Base-by-base conservation (phyloP, 2,329 filamentous ascomycete genomes). In the Byssochlamys sp. region DNA sequence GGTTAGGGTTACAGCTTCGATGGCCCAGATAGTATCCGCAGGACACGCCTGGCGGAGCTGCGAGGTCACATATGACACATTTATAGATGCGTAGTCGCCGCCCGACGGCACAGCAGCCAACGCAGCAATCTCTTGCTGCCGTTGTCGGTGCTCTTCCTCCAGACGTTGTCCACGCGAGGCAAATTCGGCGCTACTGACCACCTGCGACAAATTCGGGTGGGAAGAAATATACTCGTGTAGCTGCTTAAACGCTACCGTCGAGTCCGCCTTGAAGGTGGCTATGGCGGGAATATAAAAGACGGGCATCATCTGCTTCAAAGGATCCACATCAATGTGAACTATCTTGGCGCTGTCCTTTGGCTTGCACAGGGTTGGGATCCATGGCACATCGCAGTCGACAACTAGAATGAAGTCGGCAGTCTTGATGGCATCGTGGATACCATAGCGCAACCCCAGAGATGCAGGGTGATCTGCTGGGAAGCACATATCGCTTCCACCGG, bases 341-440 rank as follows among this genome's bases (percentile, higher is more conserved):
- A 88, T 82, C 59, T 78, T 83, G 1, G 84, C 80, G 5, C 76
- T 73, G 1, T 75, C 70, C 2, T 75, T 78, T 0, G 85, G 85
- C 52, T 80, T 79, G 73, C 81, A 85, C 60, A 84, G 84, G 0
- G 90, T 94, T n/a, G 87, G 85, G 57, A 96, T 91, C 90, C 91
- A 96, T 0, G 91, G 91, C 0, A 96, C 90, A 67, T 96, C 91
- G 62, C 90, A 95, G 71, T 96, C 88, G 26, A 95, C 69, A 2
- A 96, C 86, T 0, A 96, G 63, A 59, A 96, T 95, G 10, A 90
- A 83, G 69, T 96, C 92, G 0, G 91, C 90, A 0, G 84, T 84
- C 58, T 80, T 81, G 68, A 96, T 89, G 49, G 80, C 78, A 1
- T 89, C 84, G 55, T 95, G 88, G 2, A 82, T 79, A 2, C 90